Conservation (phyloP, 2,329 filamentous ascomycete genomes). For the Aspergillus chevalieri region DNA sequence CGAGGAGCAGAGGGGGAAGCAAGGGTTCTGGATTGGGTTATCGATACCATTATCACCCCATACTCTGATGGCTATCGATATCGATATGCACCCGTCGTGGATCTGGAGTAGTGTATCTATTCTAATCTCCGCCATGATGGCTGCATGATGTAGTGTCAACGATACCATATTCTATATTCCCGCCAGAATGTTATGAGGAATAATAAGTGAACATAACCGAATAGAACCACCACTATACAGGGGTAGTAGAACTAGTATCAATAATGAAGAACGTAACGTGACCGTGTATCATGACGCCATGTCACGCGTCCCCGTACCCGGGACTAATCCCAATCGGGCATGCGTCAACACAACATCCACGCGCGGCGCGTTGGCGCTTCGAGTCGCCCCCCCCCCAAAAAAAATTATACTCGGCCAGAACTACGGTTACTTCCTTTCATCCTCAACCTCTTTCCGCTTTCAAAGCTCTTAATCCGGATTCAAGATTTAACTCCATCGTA, state of each 20-base stretch:
- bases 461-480: neutral
- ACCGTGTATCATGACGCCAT: neutral
- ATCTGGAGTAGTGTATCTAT: neutral
- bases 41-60: neutral
- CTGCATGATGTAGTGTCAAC: too few species aligned
- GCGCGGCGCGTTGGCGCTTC: slow-evolving; percentile 20
- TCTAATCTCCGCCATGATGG: too few species aligned
- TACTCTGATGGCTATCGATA: neutral
- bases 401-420: neutral
- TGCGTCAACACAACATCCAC: slow-evolving; percentile 28
- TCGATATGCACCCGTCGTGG: neutral
- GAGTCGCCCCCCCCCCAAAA: slow-evolving; percentile 12
- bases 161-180: too few species aligned
- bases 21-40: neutral
- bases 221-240: too few species aligned
- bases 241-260: too few species aligned
- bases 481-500: neutral
- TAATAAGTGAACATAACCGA: too few species aligned
- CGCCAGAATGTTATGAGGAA: too few species aligned
- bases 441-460: neutral
- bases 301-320: slow-evolving; percentile 20
- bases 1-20: neutral
- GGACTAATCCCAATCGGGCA: slow-evolving; percentile 19
- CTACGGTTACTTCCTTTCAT: neutral
- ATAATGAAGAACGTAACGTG: too few species aligned